Evolutionary conservation across 169 alveolate species (phyloP), one percentile per base, ranked within the genome.

Genomic region (Theileria luwenshuni): DNA sequence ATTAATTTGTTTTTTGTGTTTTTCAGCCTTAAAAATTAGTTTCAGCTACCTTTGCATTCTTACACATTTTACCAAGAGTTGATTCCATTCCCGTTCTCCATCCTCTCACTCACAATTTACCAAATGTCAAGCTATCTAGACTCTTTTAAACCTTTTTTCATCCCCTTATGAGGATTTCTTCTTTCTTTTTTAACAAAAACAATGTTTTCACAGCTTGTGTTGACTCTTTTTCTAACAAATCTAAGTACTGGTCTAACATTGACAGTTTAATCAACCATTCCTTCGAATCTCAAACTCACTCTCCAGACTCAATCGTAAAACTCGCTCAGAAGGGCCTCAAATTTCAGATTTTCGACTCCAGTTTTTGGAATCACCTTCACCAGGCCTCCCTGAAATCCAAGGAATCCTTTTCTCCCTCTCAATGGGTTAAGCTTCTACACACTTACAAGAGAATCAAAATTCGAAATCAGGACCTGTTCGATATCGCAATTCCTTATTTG

Each of bases 401-500:
- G 30, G 76, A 75, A n/a, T 69, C 69, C 15, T 71, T 80, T 47
- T 52, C 59, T 21, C 90, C 91, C 21, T 79, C 80, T 48, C 89
- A 88, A 54, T 75, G 89, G 86, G 86, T 87, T 3, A 77, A 75
- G 52, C 79, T 88, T 56, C 63, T 88, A 23, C 89, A 88, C 71
- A 72, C 80, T 60, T 88, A 74, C 83, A 88, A 84, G 52, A 85
- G 90, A 38, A 88, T 88, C 17, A 88, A 88, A 70, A 71, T 84
- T 35, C 73, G 83, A 56, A 84, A 88, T 45, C 59, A 74, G 15
- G 86, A 80, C 33, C 72, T 88, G 69, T 71, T 71, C 60, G 81
- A 88, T 49, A 47, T 77, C 12, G 86, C 86, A 45, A 69, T 76
- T 17, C 69, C 68, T 45, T 69, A 76, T 68, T 69, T 88, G 49